Evolutionary conservation across 75 land plant species (phyloP).

Genomic region (Pseudotsuga menziesii): DNA sequence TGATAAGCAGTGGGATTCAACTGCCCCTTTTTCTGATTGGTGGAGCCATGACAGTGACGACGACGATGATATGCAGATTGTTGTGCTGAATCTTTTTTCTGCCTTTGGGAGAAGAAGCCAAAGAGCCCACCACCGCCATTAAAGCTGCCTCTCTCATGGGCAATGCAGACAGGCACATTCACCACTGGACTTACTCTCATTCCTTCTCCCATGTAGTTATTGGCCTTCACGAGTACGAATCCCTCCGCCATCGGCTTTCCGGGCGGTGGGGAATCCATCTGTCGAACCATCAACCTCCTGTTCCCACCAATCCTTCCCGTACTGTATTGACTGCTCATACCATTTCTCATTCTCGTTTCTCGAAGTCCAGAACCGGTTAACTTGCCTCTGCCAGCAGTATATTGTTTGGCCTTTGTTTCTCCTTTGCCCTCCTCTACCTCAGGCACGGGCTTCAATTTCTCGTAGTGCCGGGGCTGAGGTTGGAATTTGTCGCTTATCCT

Average conservation of each 20-base stretch:
- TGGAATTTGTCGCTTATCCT: background rate
- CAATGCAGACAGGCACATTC: conserved; percentile 8
- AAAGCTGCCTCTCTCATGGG: background rate
- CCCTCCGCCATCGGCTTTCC: conserved; percentile 6
- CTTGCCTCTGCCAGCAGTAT: background rate
- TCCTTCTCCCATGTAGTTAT: background rate
- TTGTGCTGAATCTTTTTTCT: background rate
- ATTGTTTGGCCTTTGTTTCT: background rate
- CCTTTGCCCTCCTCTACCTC: background rate
- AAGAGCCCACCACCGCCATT: background rate
- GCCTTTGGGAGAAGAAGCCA: background rate
- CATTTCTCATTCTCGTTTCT: background rate
- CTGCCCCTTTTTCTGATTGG: no score
- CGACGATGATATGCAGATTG: no score
- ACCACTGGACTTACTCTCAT: background rate
- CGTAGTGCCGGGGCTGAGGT: background rate
- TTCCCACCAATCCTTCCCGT: background rate
- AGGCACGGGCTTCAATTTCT: background rate
- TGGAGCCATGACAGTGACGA: no score
- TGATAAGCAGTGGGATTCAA: no score
- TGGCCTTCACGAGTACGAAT: background rate
- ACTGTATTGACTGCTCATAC: background rate
- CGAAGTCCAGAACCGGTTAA: background rate
- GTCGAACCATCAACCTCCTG: background rate
- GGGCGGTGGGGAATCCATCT: background rate